Percentiles rank a stretch among this genome's conserved stretches.
These are phyloP conservation scores for Pseudoturritis turrita DNA, from an alignment of 345 rosid species.

Conservation along the genomic window DNA sequence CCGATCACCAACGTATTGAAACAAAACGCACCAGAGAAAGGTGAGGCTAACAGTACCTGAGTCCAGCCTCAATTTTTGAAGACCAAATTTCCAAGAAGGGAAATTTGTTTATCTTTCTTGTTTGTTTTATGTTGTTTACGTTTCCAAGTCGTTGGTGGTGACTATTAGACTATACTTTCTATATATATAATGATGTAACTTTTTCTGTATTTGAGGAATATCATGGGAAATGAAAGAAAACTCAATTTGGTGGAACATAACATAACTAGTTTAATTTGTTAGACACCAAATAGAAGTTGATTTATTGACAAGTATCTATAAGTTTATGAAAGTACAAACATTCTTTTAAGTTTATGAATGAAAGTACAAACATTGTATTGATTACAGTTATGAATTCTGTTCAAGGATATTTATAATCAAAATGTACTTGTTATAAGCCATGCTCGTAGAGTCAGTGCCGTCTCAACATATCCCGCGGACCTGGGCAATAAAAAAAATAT, in stretches of 20 bases:
- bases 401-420: too few species aligned
- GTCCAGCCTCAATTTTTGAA: slow-evolving; percentile 13
- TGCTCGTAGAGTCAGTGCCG: too few species aligned
- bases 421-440: too few species aligned
- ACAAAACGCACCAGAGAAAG: neutral
- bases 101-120: slow-evolving; percentile 12
- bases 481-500: too few species aligned
- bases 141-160: neutral
- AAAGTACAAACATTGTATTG: too few species aligned
- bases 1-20: slow-evolving; percentile 35
- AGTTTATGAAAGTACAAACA: too few species aligned
- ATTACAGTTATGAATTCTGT: too few species aligned
- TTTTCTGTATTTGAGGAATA: neutral
- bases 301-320: too few species aligned
- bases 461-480: too few species aligned
- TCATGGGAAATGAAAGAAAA: neutral
- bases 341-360: too few species aligned
- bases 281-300: too few species aligned
- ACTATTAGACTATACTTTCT: neutral
- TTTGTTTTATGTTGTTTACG: slow-evolving; percentile 9
- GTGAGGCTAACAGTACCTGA: slow-evolving; percentile 4
- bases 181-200: neutral
- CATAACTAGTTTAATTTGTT: neutral
- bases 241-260: neutral
- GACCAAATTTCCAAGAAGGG: slow-evolving; percentile 15